Evolutionary conservation across 305 asterid genomes (phyloP), one percentile per base, ranked within the genome.

Genomic region (Euphrasia arctica): DNA sequence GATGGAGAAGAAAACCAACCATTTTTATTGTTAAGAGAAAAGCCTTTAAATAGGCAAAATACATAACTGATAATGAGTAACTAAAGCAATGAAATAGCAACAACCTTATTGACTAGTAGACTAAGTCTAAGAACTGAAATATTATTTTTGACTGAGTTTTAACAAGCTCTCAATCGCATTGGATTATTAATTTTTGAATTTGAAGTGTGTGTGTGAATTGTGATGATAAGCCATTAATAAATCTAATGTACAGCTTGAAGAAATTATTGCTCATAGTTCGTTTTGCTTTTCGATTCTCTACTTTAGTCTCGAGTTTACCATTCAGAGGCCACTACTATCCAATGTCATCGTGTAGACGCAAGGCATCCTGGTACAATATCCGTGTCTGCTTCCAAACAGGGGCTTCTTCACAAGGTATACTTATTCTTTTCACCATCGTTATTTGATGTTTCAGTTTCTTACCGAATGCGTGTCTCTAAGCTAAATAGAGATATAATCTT

Each of bases 301-400:
- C 13, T 67, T 78, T 83, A 86, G 91, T 36, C 83, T 65, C 86
- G 71, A 64, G 83, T 70, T 58, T 79, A 67, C 72, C 80, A 77
- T 69, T 63, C 69, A 31, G 91, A 83, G 68, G 72, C 70, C 65
- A 72, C 78, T 36, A 55, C 22, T 18, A 18, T 76, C 61, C 88
- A 69, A 41, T 70, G 71, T 60, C 85, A 74, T 65, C 82, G 64
- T 60, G 76, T 64, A 28, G 75, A 79, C 68, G 78, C 80, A 75
- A 73, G 43, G 43, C 43, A 62, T 52, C 84, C 71, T 62, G 67
- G 82, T 69, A 94, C 90, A 29, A 82, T 49, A 65, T 83, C 90
- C 1, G 80, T 79, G 48, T 79, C 90, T 63, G 85, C 86, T 68
- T 81, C 82, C 54, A 87, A 74, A 74, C 78, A 80, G 47, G 84